Conservation (phyloP, 176 grass and related monocot species). For the Oryza punctata region DNA sequence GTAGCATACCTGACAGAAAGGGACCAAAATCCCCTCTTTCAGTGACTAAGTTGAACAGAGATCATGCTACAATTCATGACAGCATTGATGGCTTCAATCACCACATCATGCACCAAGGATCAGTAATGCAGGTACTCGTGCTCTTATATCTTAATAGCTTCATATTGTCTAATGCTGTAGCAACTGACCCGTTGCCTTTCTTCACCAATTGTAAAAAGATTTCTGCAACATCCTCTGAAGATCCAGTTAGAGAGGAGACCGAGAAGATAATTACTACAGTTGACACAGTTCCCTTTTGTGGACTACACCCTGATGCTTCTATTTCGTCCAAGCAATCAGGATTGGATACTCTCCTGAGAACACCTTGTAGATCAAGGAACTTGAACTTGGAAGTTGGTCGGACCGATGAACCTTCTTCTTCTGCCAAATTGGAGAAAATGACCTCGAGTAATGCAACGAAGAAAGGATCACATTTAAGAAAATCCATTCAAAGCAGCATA, state of each 20-base stretch:
- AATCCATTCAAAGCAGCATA: slow-evolving; percentile 81
- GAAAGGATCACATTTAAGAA: slow-evolving; percentile 81
- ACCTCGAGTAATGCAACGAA: slow-evolving; percentile 44
- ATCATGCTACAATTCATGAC: slow-evolving; percentile 35
- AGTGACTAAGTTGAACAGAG: slow-evolving; percentile 30
- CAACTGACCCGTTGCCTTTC: slow-evolving; percentile 11
- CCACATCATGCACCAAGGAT: slow-evolving; percentile 26
- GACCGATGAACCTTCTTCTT: slow-evolving; percentile 38
- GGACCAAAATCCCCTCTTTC: slow-evolving; percentile 41
- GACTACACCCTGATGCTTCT: slow-evolving; percentile 36
- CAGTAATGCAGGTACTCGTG: slow-evolving; percentile 40
- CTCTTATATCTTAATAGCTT: slow-evolving; percentile 26
- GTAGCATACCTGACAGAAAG: slow-evolving; percentile 41
- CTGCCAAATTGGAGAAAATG: slow-evolving; percentile 47
- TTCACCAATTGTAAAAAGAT: slow-evolving; percentile 27
- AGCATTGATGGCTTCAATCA: slow-evolving; percentile 32
- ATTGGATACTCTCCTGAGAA: slow-evolving; percentile 49
- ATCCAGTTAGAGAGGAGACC: slow-evolving; percentile 41
- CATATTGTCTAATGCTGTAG: slow-evolving; percentile 8
- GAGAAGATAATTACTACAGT: slow-evolving; percentile 48
- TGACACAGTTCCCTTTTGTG: slow-evolving; percentile 32
- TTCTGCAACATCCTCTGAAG: slow-evolving; percentile 40
- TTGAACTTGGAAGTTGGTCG: slow-evolving; percentile 29
- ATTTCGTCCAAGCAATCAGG: slow-evolving; percentile 51
- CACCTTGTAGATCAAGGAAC: slow-evolving; percentile 49